Base-by-base conservation (phyloP, 2,329 filamentous ascomycete genomes). In the Sarocladium brachiariae region DNA sequence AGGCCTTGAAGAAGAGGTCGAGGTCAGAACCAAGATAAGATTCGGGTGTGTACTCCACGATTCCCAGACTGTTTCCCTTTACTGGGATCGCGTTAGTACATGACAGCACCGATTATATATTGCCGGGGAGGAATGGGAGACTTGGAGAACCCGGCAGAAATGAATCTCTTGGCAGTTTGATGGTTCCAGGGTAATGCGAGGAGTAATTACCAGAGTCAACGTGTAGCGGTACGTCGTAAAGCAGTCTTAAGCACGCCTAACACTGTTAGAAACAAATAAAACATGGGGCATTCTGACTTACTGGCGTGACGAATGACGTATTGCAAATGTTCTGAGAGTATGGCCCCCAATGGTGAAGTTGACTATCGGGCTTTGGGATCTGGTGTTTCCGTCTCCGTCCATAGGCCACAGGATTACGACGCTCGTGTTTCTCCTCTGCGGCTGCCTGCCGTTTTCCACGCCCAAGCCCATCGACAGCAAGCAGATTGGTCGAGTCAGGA, bases 201-300 rank as follows among this genome's bases (percentile, higher is more conserved):
- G 11, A 8, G 9, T 16, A 35, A 18, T 27, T 43, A 43, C 39
- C 39, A 43, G 39, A 11, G 3, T 25, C 21, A 23, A 43, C 21
- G 23, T 43, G 4, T 4, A 14, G 9, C n/a, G 39, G 39, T 14
- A 43, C 39, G 21, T 43, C 39, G 21, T 43, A 43, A 3, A 43
- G 23, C n/a, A 43, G 39, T 18, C 39, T 43, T 19, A 43, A 27
- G 39, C 39, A 43, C n/a, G 39, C 39, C 39, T 43, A n/a, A 21
- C 3, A 16, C 10, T 24, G 39, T 43, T n/a, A 43, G 39, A 16
- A 43, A 24, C n/a, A 43, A 16, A n/a, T 3, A 4, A 25, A 14
- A n/a, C 25, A 9, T 25, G 9, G n/a, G 21, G 39, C 19, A 3
- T 9, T 19, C n/a, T 5, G 11, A 43, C 39, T 11, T n/a, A 43